A percentile compares a stretch with the other conserved stretches of the same genome.
phyloP scores from a whole-genome alignment of 371 early-diverging fungal species.

The Massospora cicadina region DNA sequence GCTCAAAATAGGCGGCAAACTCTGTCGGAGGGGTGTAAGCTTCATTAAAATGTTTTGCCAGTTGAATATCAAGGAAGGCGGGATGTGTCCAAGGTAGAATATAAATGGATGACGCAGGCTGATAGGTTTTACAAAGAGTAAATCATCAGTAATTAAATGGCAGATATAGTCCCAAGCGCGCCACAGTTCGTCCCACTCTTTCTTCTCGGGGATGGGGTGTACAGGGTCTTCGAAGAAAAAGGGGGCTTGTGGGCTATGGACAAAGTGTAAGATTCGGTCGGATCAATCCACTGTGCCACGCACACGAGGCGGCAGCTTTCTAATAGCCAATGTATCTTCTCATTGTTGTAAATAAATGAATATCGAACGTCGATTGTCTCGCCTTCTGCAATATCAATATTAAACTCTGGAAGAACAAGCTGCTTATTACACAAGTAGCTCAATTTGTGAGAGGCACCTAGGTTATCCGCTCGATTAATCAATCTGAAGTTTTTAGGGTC shows the following conservation, averaged over 20 bases:
- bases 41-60: constrained; percentile 35
- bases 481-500: constrained; percentile 44
- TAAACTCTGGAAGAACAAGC: constrained; percentile 20
- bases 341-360: constrained; percentile 57
- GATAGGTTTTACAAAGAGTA: constrained; percentile 54
- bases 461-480: constrained; percentile 46
- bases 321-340: constrained; percentile 36
- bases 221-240: constrained; percentile 24
- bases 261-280: constrained; percentile 39
- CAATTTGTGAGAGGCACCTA: constrained; percentile 59
- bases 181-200: constrained; percentile 67
- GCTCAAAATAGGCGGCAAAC: constrained; percentile 68
- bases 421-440: constrained; percentile 41
- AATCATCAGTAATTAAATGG: constrained; percentile 32
- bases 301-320: constrained; percentile 29
- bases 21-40: constrained; percentile 33
- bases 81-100: constrained; percentile 86
- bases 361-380: constrained; percentile 81
- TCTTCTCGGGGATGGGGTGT: constrained; percentile 12
- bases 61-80: constrained; percentile 65
- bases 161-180: constrained; percentile 59
- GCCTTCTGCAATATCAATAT: constrained; percentile 28
- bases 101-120: constrained; percentile 70
- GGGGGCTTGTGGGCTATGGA: constrained; percentile 52
- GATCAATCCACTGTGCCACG: constrained; percentile 40